Conservation (phyloP, 1,284 basidiomycete species). For the Rhodotorula sp. region DNA sequence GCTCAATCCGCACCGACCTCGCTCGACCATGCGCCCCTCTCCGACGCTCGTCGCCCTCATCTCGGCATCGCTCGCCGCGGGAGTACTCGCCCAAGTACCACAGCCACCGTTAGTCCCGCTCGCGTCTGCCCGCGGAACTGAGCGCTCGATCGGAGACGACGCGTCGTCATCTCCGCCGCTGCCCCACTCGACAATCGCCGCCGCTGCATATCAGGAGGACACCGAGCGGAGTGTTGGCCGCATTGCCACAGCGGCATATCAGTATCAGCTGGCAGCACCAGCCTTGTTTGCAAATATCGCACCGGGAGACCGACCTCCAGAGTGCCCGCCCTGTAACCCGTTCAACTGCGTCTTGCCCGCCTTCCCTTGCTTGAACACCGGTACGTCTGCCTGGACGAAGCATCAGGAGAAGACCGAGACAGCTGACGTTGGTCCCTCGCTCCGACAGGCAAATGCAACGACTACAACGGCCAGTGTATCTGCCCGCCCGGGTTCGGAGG, state of each 20-base stretch:
- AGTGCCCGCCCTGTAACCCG: conserved; percentile 44
- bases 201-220: no score
- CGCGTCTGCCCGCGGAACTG: no score
- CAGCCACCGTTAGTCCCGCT: no score
- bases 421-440: neutral
- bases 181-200: neutral
- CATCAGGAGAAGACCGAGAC: neutral
- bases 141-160: neutral
- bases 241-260: neutral
- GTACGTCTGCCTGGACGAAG: neutral
- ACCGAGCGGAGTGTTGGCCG: no score
- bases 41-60: neutral
- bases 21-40: neutral
- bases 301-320: conserved; percentile 17
- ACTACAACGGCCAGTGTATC: conserved; percentile 84
- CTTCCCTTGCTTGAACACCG: conserved; percentile 39
- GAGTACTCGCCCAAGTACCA: neutral
- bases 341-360: conserved; percentile 44
- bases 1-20: neutral
- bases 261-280: neutral
- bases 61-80: neutral
- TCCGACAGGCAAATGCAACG: conserved; percentile 67
- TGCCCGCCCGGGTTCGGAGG: conserved; percentile 90
- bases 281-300: neutral
- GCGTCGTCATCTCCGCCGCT: neutral